A percentile compares a stretch with the other conserved stretches of the same genome.
Evolutionary conservation across 345 rosid genomes (phyloP).

Genomic region (Anastatica hierochuntica): DNA sequence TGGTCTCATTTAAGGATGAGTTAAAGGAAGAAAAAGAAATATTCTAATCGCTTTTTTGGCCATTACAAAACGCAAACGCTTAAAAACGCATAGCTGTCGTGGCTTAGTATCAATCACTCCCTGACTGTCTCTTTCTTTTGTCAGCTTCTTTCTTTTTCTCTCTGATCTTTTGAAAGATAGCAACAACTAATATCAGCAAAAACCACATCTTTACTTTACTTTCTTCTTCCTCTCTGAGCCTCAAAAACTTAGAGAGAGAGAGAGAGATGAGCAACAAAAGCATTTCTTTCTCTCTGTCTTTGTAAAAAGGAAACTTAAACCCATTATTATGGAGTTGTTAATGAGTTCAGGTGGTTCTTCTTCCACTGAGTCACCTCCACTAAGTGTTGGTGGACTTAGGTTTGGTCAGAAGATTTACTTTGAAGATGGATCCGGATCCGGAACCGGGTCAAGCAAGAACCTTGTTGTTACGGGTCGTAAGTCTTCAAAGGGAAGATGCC

Average conservation of each 20-base stretch:
- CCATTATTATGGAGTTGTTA: slow-evolving; percentile 32
- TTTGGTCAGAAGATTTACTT: slow-evolving; percentile 79
- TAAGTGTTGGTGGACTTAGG: slow-evolving; percentile 52
- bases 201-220: slow-evolving; percentile 23
- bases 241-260: not conserved
- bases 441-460: slow-evolving; percentile 24
- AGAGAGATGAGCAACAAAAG: slow-evolving; percentile 16
- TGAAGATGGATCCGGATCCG: slow-evolving; percentile 43
- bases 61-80: not conserved
- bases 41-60: no score
- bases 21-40: no score
- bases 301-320: slow-evolving; percentile 9
- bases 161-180: slow-evolving; percentile 20
- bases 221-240: slow-evolving; percentile 9
- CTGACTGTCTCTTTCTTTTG: not conserved
- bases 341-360: slow-evolving; percentile 48
- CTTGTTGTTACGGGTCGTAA: slow-evolving; percentile 30
- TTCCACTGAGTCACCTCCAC: slow-evolving; percentile 34
- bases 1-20: no score
- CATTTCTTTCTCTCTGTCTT: slow-evolving; percentile 9
- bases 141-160: not conserved
- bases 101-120: not conserved
- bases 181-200: no score
- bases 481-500: slow-evolving; percentile 48
- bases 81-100: not conserved